Percentiles rank a stretch among this genome's conserved stretches.
Conservation (phyloP, 495 filamentous ascomycete species). For the Podospora fimiseda region DNA sequence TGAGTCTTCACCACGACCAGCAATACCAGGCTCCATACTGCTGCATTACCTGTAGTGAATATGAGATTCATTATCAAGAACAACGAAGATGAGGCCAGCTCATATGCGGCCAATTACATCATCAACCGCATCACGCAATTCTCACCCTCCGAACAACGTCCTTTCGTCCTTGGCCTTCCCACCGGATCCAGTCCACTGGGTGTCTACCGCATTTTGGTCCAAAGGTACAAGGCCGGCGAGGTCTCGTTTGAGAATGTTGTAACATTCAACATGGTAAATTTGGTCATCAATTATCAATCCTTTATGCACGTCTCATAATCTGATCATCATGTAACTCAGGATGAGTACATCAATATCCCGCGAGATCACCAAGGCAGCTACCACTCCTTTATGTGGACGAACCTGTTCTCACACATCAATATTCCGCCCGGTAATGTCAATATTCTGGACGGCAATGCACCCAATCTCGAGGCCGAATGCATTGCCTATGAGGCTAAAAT, state of each 20-base stretch:
- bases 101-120: constrained; percentile 79
- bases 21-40: too few relatives aligned
- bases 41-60: constrained; percentile 20
- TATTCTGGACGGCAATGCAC: constrained; percentile 77
- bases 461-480: constrained; percentile 70
- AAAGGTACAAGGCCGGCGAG: constrained; percentile 66
- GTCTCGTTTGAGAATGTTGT: constrained; percentile 84
- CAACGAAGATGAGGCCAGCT: constrained; percentile 56
- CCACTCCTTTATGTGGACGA: constrained; percentile 86
- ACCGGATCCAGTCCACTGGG: constrained; percentile 74
- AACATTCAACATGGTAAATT: constrained; percentile 90
- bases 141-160: constrained; percentile 59
- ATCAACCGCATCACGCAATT: constrained; percentile 70
- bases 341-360: constrained; percentile 80
- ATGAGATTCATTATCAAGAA: constrained; percentile 86
- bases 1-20: too few relatives aligned
- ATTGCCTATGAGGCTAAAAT: constrained; percentile 74
- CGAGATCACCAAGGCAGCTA: constrained; percentile 78
- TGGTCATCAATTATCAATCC: too few relatives aligned
- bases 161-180: constrained; percentile 78
- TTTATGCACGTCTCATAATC: neutral
- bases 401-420: constrained; percentile 86
- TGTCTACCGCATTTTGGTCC: constrained; percentile 71
- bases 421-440: constrained; percentile 73
- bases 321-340: constrained; percentile 38